phyloP scores from a whole-genome alignment of 768 basidiomycete genomes.

The Omphalotus guepiniiformis region DNA sequence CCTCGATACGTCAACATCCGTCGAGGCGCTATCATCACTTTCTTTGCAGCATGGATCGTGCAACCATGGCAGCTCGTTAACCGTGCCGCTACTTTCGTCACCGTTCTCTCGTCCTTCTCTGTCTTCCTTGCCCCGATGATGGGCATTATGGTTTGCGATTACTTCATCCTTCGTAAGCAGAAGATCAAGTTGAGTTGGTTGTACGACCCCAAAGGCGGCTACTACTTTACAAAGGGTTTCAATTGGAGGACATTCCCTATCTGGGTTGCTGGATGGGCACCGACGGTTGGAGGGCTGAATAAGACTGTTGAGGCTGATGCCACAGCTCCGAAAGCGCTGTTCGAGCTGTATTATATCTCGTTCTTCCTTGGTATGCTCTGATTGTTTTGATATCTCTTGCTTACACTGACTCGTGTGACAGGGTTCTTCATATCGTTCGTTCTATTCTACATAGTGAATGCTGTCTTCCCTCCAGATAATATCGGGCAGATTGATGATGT shows the following conservation, averaged over 20 bases:
- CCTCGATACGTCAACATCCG: neutral
- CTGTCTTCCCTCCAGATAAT: constrained; percentile 14
- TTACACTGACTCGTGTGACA: neutral
- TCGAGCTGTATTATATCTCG: constrained; percentile 10
- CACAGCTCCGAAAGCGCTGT: constrained; percentile 4
- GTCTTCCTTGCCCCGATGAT: constrained; percentile 43
- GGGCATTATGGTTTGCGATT: constrained; percentile 35
- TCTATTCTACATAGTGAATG: constrained; percentile 15
- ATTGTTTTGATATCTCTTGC: neutral
- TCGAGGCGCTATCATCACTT: constrained; percentile 35
- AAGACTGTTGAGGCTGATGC: neutral
- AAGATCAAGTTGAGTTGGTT: constrained; percentile 17
- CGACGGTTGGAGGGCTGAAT: too few relatives aligned
- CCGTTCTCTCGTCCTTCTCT: constrained; percentile 37
- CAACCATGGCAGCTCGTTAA: constrained; percentile 42
- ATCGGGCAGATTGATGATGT: constrained; percentile 17
- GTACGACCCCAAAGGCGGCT: constrained; percentile 17
- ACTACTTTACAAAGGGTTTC: constrained; percentile 19
- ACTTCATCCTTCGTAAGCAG: constrained; percentile 17
- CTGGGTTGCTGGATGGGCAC: constrained; percentile 17
- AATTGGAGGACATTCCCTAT: constrained; percentile 20
- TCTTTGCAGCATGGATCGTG: constrained; percentile 37
- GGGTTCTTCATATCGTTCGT: constrained; percentile 7
- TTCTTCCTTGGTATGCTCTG: constrained; percentile 9
- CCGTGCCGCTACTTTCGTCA: constrained; percentile 28